phyloP scores from a whole-genome alignment of 2,329 filamentous ascomycete species.

The Ramularia endophylla region DNA sequence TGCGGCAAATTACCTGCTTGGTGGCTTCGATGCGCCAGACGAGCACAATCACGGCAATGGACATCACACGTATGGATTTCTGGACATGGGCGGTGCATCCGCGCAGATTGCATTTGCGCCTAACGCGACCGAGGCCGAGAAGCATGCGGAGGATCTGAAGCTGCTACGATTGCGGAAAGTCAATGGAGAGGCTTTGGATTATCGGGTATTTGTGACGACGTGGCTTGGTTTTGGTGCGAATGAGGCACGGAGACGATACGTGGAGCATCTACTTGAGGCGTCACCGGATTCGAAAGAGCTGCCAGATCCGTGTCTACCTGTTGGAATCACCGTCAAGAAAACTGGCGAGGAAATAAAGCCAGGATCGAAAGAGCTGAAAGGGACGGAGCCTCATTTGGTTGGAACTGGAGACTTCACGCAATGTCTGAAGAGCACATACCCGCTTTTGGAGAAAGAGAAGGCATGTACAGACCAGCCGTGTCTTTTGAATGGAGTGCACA shows the following conservation, averaged over 20 bases:
- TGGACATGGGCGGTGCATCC: constrained; percentile 97
- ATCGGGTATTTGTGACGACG: constrained; percentile 89
- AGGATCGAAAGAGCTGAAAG: constrained; percentile 38
- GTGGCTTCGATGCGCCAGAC: constrained; percentile 74
- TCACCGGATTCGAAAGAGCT: constrained; percentile 65
- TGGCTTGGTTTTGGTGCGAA: constrained; percentile 99
- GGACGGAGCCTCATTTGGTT: constrained; percentile 53
- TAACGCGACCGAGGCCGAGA: constrained; percentile 81
- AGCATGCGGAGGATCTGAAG: constrained; percentile 85
- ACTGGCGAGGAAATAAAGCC: constrained; percentile 56
- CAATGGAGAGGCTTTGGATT: constrained; percentile 70
- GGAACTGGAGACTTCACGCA: constrained; percentile 85
- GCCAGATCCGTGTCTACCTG: constrained; percentile 85
- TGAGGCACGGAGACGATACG: constrained; percentile 77
- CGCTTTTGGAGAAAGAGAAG: constrained; percentile 81
- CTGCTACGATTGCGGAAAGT: constrained; percentile 77
- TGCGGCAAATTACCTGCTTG: constrained; percentile 89
- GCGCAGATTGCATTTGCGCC: constrained; percentile 98
- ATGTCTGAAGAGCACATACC: constrained; percentile 75
- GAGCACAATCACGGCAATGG: constrained; percentile 74
- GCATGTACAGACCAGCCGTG: constrained; percentile 80
- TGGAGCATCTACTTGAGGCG: constrained; percentile 67
- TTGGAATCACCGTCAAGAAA: constrained; percentile 66
- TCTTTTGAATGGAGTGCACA: constrained; percentile 83
- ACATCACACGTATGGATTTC: constrained; percentile 92